Percentiles rank a stretch among this genome's conserved stretches.
phyloP scores from a whole-genome alignment of 805 yeast species.

The Cyberlindnera bimundalis region DNA sequence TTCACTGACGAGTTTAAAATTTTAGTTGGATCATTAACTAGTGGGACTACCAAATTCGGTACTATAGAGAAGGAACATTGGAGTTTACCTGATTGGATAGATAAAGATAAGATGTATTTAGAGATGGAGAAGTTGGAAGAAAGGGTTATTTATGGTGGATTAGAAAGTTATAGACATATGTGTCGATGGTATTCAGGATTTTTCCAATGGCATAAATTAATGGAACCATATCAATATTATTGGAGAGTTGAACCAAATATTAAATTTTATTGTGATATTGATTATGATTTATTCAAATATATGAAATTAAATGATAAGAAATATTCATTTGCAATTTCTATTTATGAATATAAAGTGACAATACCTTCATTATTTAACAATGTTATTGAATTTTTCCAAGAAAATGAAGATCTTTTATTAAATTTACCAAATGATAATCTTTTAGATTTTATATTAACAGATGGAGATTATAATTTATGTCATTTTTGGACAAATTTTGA shows the following conservation, averaged over 20 bases:
- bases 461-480: conserved; percentile 74
- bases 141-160: conserved; percentile 67
- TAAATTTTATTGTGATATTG: conserved; percentile 69
- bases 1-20: conserved; percentile 69
- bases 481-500: conserved; percentile 95
- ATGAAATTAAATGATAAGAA: conserved; percentile 54
- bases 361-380: conserved; percentile 41
- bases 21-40: conserved; percentile 47
- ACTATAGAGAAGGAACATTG: conserved; percentile 74
- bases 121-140: conserved; percentile 54
- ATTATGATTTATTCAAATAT: conserved; percentile 53
- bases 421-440: conserved; percentile 56
- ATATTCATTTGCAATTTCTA: conserved; percentile 73
- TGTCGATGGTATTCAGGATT: conserved; percentile 86
- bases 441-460: conserved; percentile 64
- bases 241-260: conserved; percentile 93
- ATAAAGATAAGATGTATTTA: conserved; percentile 62
- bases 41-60: conserved; percentile 73
- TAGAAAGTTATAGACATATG: conserved; percentile 82
- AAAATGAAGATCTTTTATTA: conserved; percentile 7
- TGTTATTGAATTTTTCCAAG: no score
- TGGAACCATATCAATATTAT: conserved; percentile 75
- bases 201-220: conserved; percentile 67
- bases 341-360: conserved; percentile 60
- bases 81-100: conserved; percentile 83